A percentile compares a stretch with the other conserved stretches of the same genome.
phyloP scores from a whole-genome alignment of 257 asterid genomes.

The Euphrasia confusa region DNA sequence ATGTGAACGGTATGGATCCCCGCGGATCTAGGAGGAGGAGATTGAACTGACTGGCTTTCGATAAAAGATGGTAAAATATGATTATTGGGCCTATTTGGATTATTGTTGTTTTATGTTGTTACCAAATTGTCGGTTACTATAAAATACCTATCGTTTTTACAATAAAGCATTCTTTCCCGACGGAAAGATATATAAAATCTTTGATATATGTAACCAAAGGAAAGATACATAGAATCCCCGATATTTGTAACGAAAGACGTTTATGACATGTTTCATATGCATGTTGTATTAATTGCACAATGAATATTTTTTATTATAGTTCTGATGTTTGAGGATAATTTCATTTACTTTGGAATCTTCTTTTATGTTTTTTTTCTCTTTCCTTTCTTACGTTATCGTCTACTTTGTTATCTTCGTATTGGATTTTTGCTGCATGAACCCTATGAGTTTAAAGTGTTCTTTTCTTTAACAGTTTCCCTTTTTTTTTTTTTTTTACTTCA shows the following conservation, averaged over 20 bases:
- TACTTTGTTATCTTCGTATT: no score
- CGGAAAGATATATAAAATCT: background rate
- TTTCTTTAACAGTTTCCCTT: background rate
- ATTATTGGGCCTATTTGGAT: background rate
- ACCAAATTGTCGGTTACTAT: background rate
- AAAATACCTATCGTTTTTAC: background rate
- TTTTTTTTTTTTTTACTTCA: no score
- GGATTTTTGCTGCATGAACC: background rate
- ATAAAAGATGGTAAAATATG: background rate
- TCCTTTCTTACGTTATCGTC: background rate
- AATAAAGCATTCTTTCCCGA: background rate
- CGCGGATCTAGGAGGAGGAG: constrained; percentile 36
- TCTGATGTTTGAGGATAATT: background rate
- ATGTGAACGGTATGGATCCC: constrained; percentile 16
- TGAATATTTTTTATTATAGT: background rate
- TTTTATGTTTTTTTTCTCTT: background rate
- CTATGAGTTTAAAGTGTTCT: background rate
- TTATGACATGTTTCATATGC: background rate
- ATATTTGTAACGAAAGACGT: background rate
- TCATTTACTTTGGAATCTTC: background rate
- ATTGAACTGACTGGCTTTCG: constrained; percentile 26
- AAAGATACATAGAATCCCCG: background rate
- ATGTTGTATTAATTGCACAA: background rate
- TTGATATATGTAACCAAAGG: background rate
- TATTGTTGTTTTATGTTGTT: constrained; percentile 1